Conservation (phyloP, 345 rosid species). For the Excoecaria cochinchinensis region DNA sequence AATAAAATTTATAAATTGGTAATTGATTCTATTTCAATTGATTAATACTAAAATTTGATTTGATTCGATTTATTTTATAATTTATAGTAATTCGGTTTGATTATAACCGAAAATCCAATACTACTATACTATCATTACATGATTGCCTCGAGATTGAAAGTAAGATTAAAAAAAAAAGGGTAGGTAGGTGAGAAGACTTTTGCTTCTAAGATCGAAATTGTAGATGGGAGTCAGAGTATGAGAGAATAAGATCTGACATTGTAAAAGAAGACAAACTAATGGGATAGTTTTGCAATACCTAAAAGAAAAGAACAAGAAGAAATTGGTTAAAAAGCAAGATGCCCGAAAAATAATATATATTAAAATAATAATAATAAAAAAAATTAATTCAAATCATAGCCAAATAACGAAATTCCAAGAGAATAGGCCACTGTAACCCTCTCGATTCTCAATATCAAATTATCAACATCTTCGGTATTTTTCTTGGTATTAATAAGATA, state of each 20-base stretch:
- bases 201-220: neutral
- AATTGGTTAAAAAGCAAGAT: neutral
- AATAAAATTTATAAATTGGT: too few species aligned
- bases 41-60: too few species aligned
- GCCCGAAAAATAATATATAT: neutral
- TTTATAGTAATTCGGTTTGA: too few species aligned
- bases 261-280: neutral
- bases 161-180: neutral
- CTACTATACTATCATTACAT: too few species aligned
- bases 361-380: too few species aligned
- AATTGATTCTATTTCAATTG: too few species aligned
- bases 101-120: too few species aligned
- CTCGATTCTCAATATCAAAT: too few species aligned
- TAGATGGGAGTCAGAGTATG: neutral
- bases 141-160: too few species aligned
- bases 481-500: neutral
- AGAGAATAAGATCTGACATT: neutral
- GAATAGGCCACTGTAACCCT: neutral
- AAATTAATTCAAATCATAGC: neutral
- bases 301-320: neutral
- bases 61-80: too few species aligned
- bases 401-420: constrained; percentile 14
- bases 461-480: neutral
- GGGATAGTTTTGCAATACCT: neutral
- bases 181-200: neutral